These are phyloP conservation scores for Marvania coccoides DNA, from an alignment of 139 green algal species.

Conservation along the genomic window DNA sequence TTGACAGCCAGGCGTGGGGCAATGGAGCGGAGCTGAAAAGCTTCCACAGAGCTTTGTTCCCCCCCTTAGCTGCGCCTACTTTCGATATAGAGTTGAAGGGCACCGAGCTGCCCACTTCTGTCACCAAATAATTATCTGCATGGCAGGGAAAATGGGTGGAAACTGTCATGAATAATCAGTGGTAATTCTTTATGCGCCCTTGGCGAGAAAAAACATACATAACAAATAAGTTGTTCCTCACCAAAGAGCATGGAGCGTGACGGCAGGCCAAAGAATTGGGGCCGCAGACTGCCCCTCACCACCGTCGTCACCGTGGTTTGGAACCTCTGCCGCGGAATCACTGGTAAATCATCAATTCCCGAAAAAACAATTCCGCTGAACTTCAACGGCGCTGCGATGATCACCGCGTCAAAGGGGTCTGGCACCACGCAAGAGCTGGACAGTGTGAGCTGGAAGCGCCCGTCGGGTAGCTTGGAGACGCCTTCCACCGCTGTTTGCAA, in stretches of 20 bases:
- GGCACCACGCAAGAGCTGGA: background rate
- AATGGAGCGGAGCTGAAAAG: conserved; percentile 46
- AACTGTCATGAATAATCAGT: too few species aligned
- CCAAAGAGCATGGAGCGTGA: background rate
- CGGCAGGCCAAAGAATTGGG: conserved; percentile 32
- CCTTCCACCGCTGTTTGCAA: background rate
- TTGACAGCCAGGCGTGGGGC: conserved; percentile 4
- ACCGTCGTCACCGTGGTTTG: conserved; percentile 44
- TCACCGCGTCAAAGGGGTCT: conserved; percentile 36
- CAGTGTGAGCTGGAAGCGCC: conserved; percentile 1
- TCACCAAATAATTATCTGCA: conserved; percentile 36
- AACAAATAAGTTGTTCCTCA: background rate
- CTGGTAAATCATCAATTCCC: background rate
- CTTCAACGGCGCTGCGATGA: conserved; percentile 40
- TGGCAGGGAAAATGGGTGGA: background rate
- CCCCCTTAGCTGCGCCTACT: background rate
- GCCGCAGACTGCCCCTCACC: conserved; percentile 31
- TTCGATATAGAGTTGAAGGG: conserved; percentile 21
- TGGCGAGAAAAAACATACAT: conserved; percentile 1
- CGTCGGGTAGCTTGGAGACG: background rate
- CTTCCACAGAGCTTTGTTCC: conserved; percentile 37
- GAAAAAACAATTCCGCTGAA: conserved; percentile 10
- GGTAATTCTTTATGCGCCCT: too few species aligned
- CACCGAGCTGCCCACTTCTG: conserved; percentile 21
- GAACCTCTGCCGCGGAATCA: conserved; percentile 25